Percentiles rank a stretch among this genome's conserved stretches.
Evolutionary conservation across 805 yeast genomes (phyloP).

Genomic region (Danielia reshetovae): DNA sequence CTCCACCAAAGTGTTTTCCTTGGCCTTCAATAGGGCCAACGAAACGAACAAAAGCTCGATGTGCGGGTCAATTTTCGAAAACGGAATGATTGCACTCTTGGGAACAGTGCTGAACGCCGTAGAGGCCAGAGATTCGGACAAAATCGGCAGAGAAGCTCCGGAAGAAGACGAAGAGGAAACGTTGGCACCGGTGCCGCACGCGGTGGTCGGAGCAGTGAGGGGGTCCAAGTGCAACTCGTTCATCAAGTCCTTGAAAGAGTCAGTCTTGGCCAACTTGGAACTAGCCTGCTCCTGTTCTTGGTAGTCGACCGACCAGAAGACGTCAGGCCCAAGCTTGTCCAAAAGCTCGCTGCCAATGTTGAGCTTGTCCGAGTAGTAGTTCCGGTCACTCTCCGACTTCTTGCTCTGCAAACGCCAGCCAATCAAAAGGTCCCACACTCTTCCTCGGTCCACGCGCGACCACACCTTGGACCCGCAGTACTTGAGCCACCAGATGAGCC

Average conservation of each 20-base stretch:
- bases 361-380: conserved; percentile 31
- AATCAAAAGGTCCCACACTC: conserved; percentile 82
- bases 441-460: conserved; percentile 75
- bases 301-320: conserved; percentile 48
- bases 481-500: conserved; percentile 95
- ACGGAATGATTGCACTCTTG: conserved; percentile 35
- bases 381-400: conserved; percentile 24
- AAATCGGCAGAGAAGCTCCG: conserved; percentile 5
- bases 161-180: conserved; percentile 11
- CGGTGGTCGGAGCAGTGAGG: not conserved
- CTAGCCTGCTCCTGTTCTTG: conserved; percentile 9
- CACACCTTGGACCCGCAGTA: conserved; percentile 86
- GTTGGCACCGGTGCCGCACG: not conserved
- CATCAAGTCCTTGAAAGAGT: conserved; percentile 31
- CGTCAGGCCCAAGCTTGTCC: conserved; percentile 51
- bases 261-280: conserved; percentile 10
- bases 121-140: conserved; percentile 9
- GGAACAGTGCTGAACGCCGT: conserved; percentile 4
- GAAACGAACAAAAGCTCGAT: conserved; percentile 71
- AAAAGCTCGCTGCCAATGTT: conserved; percentile 24
- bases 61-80: conserved; percentile 68
- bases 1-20: conserved; percentile 74
- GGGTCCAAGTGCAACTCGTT: conserved; percentile 22
- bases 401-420: conserved; percentile 59
- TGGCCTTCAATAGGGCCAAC: conserved; percentile 74